These are phyloP conservation scores for Fusarium duplospermum DNA, from an alignment of 2,329 filamentous ascomycete species.

Conservation along the genomic window DNA sequence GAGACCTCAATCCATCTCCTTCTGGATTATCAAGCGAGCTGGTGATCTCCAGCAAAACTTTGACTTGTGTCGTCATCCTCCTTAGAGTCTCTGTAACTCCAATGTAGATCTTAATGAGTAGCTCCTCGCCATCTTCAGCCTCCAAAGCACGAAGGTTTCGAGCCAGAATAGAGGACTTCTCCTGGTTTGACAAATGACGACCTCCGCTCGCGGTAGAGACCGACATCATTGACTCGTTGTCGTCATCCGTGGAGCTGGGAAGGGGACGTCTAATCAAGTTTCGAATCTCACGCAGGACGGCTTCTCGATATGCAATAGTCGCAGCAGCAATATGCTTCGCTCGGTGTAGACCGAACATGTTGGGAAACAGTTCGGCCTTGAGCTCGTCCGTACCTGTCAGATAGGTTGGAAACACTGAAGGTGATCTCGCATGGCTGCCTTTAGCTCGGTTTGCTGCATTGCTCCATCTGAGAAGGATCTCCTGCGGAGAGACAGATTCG, in stretches of 20 bases:
- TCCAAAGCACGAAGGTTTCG: conserved; percentile 89
- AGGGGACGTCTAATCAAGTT: conserved; percentile 85
- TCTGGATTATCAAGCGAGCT: conserved; percentile 69
- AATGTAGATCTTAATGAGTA: conserved; percentile 86
- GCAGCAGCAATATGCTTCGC: conserved; percentile 84
- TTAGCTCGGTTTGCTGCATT: conserved; percentile 78
- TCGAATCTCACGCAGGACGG: conserved; percentile 87
- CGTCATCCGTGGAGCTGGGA: conserved; percentile 93
- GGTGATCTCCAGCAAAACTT: conserved; percentile 93
- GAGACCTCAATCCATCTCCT: conserved; percentile 59
- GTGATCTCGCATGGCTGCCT: conserved; percentile 73
- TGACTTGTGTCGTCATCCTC: conserved; percentile 88
- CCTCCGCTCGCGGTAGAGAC: conserved; percentile 80
- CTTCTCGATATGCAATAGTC: conserved; percentile 85
- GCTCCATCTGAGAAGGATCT: conserved; percentile 88
- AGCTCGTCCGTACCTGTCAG: conserved; percentile 78
- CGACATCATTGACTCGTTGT: conserved; percentile 89
- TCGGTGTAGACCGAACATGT: conserved; percentile 82
- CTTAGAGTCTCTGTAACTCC: conserved; percentile 88
- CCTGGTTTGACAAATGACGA: conserved; percentile 79
- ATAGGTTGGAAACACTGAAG: conserved; percentile 82
- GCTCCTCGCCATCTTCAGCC: conserved; percentile 83
- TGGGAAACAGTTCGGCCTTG: conserved; percentile 75
- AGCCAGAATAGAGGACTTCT: conserved; percentile 89
- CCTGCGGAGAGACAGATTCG: conserved; percentile 74